These are phyloP conservation scores for Volvariella surrecta DNA, from an alignment of 1,284 basidiomycete species.

Conservation along the genomic window DNA sequence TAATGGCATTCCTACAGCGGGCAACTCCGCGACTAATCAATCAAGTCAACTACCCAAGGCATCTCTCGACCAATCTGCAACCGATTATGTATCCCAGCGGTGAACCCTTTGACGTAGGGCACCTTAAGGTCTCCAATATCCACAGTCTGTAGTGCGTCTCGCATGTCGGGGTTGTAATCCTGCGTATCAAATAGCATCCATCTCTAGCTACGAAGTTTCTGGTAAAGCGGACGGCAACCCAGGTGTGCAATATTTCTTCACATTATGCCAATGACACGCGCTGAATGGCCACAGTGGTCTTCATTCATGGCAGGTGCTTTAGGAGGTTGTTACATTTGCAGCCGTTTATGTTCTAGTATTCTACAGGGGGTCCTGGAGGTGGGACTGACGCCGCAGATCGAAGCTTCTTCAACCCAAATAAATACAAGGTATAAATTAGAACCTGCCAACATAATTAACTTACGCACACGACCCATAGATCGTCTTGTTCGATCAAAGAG, in stretches of 20 bases:
- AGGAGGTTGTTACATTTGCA: neutral
- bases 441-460: constrained; percentile 6
- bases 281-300: constrained; percentile 49
- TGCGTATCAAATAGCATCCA: neutral
- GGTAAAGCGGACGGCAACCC: constrained; percentile 72
- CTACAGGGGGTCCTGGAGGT: constrained; percentile 65
- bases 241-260: constrained; percentile 34
- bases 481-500: constrained; percentile 78
- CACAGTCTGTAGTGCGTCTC: constrained; percentile 71
- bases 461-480: constrained; percentile 34
- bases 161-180: neutral
- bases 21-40: no score
- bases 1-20: no score
- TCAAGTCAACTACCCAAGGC: no score
- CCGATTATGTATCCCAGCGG: constrained; percentile 59
- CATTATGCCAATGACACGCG: neutral
- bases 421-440: constrained; percentile 57
- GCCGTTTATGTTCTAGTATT: constrained; percentile 3
- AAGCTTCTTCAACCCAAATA: constrained; percentile 73
- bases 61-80: no score
- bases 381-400: constrained; percentile 61
- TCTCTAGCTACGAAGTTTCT: constrained; percentile 66
- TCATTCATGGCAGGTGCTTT: constrained; percentile 57
- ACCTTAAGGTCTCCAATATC: constrained; percentile 64
- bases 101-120: constrained; percentile 57